Base-by-base conservation (phyloP, 2,329 filamentous ascomycete genomes). In the Calonectria honghensis region DNA sequence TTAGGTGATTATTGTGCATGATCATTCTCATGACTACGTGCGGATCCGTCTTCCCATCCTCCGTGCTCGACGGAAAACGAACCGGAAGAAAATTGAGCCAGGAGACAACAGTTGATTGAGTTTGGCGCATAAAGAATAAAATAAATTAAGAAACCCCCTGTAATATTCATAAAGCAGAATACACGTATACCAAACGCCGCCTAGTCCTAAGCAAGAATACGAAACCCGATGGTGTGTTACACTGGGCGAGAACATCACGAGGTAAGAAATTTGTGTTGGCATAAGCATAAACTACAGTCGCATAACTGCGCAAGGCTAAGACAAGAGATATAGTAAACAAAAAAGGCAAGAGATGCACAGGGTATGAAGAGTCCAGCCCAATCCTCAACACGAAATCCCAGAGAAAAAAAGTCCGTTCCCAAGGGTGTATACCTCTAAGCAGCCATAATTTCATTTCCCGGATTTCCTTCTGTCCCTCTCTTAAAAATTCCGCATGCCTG, bases 361-460 rank as follows among this genome's bases (percentile, higher is more conserved):
- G 72, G 72, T 73, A 73, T 73, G 67, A 70, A 48, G 51, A 70
- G 51, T 54, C 59, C 67, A 52, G 64, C 70, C 70, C 64, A 68
- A 59, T 68, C 65, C 52, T 52, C 61, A 54, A 65, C 20, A 50
- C 27, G 31, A 71, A 64, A 41, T 27, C 69, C 41, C 29, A 59
- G 39, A 27, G 29, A 45, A 59, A 24, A 51, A 69, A 73, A 68
- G 18, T 57, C 32, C 45, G 52, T 48, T 27, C 72, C 52, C 68
- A 72, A 67, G 48, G 68, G 74, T 70, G 72, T 74, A 72, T 72
- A 51, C 69, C 72, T 76, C 73, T 73, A 75, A 70, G 39, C 59
- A 70, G 63, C 54, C 69, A 32, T 51, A 57, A 48, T 63, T 68
- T 61, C 41, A 68, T 54, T 68, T 59, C 68, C 57, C 63, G 27